Evolutionary conservation across 805 yeast species (phyloP), one percentile per base, ranked within the genome.

Genomic region (Wickerhamiella cacticola): DNA sequence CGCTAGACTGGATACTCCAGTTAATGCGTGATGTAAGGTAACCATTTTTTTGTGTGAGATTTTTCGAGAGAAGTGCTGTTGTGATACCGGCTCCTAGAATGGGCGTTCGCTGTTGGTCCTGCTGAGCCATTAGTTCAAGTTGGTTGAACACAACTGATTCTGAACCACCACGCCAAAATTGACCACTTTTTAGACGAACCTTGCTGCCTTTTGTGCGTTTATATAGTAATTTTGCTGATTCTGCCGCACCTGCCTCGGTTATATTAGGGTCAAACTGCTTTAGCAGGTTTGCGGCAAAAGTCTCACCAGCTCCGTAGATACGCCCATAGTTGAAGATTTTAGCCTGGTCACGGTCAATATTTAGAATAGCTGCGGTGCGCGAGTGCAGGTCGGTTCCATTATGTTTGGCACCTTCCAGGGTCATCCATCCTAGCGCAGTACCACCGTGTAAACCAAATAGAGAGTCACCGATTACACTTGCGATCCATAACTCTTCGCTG

Each of bases 371-470:
- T 0, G 98, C 96, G 0, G 97, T 92, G 55, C 83, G 87, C 0
- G 96, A 86, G 61, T 92, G 99, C 51, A 94, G 66, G 66, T 92
- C 99, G 0, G 99, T 94, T 3, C 92, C 94, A 48, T 82, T 89
- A 49, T 68, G 71, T 65, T 92, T 92, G 3, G 89, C 79, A 16
- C 99, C 99, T 68, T 92, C 99, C 48, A 92, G 70, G 1, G 96
- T 88, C 99, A 92, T 94, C 98, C 98, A 94, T 0, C 97, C 96
- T 48, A 94, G 74, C 0, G 97, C 95, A 0, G 97, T 86, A 12
- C 94, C 94, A 5, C 98, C 99, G 63, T 92, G 99, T 21, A 83
- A 68, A 28, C 80, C 76, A 64, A 89, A 85, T 46, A 80, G 76
- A 0, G 97, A 80, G 61, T 92, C 99, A 2, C 98, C 96, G 26